A percentile compares a stretch with the other conserved stretches of the same genome.
These are phyloP conservation scores for Eremothecium cymbalariae DNA, from an alignment of 1,139 yeast species.

Conservation along the genomic window DNA sequence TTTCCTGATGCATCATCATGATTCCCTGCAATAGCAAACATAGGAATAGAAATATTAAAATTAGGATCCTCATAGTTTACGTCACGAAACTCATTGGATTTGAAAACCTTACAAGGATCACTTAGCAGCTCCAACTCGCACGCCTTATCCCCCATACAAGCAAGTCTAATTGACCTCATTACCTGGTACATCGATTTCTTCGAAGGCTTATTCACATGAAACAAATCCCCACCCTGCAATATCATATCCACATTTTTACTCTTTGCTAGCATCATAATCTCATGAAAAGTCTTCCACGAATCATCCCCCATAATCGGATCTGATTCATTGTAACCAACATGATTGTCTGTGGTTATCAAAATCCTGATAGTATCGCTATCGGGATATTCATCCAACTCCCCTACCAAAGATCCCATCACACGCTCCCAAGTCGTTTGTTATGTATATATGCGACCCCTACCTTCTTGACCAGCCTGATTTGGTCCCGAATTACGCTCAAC, in stretches of 20 bases:
- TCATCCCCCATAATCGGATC: conserved; percentile 91
- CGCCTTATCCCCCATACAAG: conserved; percentile 82
- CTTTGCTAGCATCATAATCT: conserved; percentile 67
- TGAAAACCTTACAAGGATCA: conserved; percentile 58
- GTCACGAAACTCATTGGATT: conserved; percentile 46
- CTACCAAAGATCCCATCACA: too few species aligned
- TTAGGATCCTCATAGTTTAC: conserved; percentile 90
- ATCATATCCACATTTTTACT: conserved; percentile 78
- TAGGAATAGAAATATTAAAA: conserved; percentile 81
- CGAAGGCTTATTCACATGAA: conserved; percentile 83
- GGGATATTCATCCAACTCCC: conserved; percentile 19
- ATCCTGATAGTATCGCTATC: conserved; percentile 58
- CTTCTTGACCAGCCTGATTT: too few species aligned
- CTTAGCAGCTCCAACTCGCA: conserved; percentile 78
- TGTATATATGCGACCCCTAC: too few species aligned
- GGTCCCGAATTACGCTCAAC: too few species aligned
- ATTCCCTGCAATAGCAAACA: conserved; percentile 90
- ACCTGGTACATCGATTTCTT: conserved; percentile 84
- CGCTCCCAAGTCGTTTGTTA: too few species aligned
- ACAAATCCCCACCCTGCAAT: conserved; percentile 86
- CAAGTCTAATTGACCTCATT: conserved; percentile 57
- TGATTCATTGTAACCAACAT: conserved; percentile 84
- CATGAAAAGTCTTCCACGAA: conserved; percentile 80
- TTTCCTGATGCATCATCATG: conserved; percentile 97
- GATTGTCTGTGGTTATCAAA: conserved; percentile 88